Conservation (phyloP, 495 filamentous ascomycete genomes). For the Articulospora tetracladia region DNA sequence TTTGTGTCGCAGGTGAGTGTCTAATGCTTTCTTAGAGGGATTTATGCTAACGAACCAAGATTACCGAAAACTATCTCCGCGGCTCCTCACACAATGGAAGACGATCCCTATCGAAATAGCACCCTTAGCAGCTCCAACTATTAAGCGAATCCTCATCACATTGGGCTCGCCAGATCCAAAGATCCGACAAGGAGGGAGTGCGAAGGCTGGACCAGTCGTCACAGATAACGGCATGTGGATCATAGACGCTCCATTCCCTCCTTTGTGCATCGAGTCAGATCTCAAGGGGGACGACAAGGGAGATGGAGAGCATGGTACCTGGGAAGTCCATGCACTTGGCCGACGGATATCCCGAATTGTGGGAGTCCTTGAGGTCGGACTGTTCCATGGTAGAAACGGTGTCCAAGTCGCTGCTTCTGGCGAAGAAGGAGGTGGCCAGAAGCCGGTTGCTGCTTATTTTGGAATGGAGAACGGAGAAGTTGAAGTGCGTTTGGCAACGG, state of each 20-base stretch:
- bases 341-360: constrained; percentile 71
- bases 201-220: constrained; percentile 77
- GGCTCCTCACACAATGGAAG: constrained; percentile 73
- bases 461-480: constrained; percentile 80
- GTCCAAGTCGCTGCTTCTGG: constrained; percentile 55
- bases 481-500: constrained; percentile 41
- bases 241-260: constrained; percentile 82
- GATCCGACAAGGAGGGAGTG: constrained; percentile 61
- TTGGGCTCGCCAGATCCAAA: constrained; percentile 66
- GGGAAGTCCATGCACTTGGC: constrained; percentile 75
- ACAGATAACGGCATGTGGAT: constrained; percentile 95
- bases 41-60: constrained; percentile 43
- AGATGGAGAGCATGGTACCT: constrained; percentile 51
- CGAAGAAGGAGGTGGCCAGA: constrained; percentile 68
- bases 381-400: constrained; percentile 81
- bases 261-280: constrained; percentile 62
- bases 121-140: constrained; percentile 69
- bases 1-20: constrained; percentile 82
- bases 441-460: constrained; percentile 91
- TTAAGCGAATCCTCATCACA: constrained; percentile 60
- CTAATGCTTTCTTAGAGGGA: not conserved
- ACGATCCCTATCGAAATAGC: constrained; percentile 91
- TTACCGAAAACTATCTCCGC: constrained; percentile 76
- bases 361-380: constrained; percentile 87
- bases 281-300: constrained; percentile 37